Evolutionary conservation across 257 asterid species (phyloP).

Genomic region (Echites panduratus): DNA sequence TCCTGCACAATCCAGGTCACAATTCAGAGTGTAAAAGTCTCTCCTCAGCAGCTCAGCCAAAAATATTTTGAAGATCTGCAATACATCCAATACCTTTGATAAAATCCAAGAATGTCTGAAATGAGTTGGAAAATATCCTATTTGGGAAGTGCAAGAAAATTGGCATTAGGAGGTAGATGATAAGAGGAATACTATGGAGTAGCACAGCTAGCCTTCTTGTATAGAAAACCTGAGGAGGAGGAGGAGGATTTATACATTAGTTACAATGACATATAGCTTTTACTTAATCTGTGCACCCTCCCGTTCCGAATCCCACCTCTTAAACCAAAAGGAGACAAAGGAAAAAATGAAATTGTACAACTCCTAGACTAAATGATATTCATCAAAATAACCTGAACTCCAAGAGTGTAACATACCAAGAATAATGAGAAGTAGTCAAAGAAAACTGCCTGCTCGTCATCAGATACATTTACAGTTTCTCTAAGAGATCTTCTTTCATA

Average conservation of each 20-base stretch:
- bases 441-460: slow-evolving; percentile 55
- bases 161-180: slow-evolving; percentile 76
- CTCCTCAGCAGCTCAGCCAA: neutral
- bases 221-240: slow-evolving; percentile 62
- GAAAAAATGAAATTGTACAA: neutral
- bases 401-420: slow-evolving; percentile 56
- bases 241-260: slow-evolving; percentile 27
- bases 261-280: neutral
- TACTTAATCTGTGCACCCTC: neutral
- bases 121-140: slow-evolving; percentile 42
- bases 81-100: slow-evolving; percentile 54
- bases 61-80: neutral
- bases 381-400: neutral
- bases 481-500: slow-evolving; percentile 49
- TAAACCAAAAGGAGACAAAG: neutral
- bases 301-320: neutral
- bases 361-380: neutral
- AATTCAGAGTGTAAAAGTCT: neutral
- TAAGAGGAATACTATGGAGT: slow-evolving; percentile 73
- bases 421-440: slow-evolving; percentile 67
- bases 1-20: slow-evolving; percentile 48
- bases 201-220: slow-evolving; percentile 63
- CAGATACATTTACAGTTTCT: slow-evolving; percentile 36
- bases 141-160: slow-evolving; percentile 50
- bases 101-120: slow-evolving; percentile 51